Conservation (phyloP, 768 basidiomycete genomes). For the Phaeotremella fagi region DNA sequence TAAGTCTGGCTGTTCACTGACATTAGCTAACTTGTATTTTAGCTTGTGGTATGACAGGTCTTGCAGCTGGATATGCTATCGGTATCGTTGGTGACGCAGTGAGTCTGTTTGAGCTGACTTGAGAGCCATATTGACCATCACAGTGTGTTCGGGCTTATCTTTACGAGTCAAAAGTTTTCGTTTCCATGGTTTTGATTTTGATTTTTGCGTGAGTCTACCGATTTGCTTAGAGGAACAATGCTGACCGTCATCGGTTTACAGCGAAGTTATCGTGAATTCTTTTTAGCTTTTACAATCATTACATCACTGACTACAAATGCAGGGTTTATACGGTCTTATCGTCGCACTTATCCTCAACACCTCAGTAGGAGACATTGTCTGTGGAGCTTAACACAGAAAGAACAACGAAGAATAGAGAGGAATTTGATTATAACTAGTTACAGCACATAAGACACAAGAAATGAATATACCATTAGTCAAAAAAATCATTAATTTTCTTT, state of each 20-base stretch:
- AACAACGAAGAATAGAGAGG: no score
- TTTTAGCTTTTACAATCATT: not conserved
- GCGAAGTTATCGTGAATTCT: conserved; percentile 12
- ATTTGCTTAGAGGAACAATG: not conserved
- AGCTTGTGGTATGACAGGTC: conserved; percentile 82
- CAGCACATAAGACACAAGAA: no score
- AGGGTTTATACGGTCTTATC: conserved; percentile 52
- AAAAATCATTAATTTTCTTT: no score
- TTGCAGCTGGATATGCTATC: conserved; percentile 92
- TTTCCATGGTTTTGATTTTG: conserved; percentile 92
- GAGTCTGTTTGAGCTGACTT: conserved; percentile 44
- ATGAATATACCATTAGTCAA: no score
- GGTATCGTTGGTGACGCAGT: conserved; percentile 91
- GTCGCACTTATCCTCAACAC: conserved; percentile 92
- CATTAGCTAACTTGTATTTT: not conserved
- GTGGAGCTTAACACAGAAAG: no score
- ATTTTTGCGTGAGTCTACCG: conserved; percentile 48
- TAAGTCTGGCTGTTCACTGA: not conserved
- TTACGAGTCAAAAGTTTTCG: conserved; percentile 84
- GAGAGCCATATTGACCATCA: not conserved
- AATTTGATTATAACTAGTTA: no score
- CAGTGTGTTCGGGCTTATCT: conserved; percentile 89
- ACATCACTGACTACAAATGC: not conserved
- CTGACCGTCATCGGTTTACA: conserved; percentile 44
- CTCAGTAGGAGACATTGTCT: conserved; percentile 54